These are phyloP conservation scores for Vitellaria paradoxa DNA, from an alignment of 179 eudicot species.

Conservation along the genomic window DNA sequence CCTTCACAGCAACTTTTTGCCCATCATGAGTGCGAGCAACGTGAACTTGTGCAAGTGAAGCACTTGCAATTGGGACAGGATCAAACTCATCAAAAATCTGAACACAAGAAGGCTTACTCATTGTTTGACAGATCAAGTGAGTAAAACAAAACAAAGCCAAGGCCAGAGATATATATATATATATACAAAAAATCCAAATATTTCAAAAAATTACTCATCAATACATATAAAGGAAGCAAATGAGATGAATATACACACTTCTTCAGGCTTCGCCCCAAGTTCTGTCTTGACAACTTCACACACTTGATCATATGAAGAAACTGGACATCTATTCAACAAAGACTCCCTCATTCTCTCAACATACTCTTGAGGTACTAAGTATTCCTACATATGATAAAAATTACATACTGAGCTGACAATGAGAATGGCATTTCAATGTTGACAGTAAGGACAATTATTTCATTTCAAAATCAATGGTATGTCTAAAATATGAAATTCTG, in stretches of 20 bases:
- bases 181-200: neutral
- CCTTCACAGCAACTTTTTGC: constrained; percentile 99
- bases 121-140: constrained; percentile 6
- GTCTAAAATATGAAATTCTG: neutral
- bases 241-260: constrained; percentile 46
- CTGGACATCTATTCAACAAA: constrained; percentile 92
- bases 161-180: neutral
- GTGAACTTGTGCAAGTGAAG: constrained; percentile 99
- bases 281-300: constrained; percentile 79
- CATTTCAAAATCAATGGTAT: constrained; percentile 1
- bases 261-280: constrained; percentile 90
- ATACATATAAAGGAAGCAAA: neutral
- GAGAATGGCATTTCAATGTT: constrained; percentile 11
- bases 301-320: constrained; percentile 90
- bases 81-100: constrained; percentile 89
- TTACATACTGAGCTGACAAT: neutral
- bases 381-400: constrained; percentile 56
- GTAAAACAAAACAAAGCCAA: neutral
- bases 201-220: neutral
- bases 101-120: constrained; percentile 19
- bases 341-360: constrained; percentile 83
- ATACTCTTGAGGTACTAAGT: constrained; percentile 88
- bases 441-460: neutral
- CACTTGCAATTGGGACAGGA: constrained; percentile 96
- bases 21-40: constrained; percentile 78